These are phyloP conservation scores for Pythium pyrilobum DNA, from an alignment of 352 stramenopile genomes.

Conservation along the genomic window DNA sequence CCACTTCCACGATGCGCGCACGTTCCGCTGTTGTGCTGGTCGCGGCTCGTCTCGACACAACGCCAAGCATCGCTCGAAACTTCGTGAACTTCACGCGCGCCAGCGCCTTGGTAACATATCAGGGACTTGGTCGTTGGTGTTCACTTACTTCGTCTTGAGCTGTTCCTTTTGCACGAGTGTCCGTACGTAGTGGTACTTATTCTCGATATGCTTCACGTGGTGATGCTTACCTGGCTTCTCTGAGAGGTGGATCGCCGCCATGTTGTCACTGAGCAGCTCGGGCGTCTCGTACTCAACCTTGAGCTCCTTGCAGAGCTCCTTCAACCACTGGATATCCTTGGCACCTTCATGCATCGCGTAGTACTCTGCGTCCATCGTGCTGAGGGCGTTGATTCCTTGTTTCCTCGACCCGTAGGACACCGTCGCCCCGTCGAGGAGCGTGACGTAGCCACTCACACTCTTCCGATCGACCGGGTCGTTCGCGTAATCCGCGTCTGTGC, in stretches of 20 bases:
- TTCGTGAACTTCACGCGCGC: slow-evolving; percentile 12
- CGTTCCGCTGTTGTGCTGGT: not conserved
- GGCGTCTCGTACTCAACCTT: slow-evolving; percentile 3
- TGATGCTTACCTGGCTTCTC: slow-evolving; percentile 21
- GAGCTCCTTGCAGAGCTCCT: slow-evolving; percentile 12
- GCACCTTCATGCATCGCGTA: slow-evolving; percentile 18
- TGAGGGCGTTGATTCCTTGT: slow-evolving; percentile 22
- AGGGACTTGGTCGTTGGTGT: slow-evolving; percentile 19
- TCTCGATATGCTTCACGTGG: slow-evolving; percentile 22
- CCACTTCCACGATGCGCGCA: not conserved
- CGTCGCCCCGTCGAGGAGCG: slow-evolving; percentile 13
- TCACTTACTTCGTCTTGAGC: not conserved
- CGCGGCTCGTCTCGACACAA: not conserved
- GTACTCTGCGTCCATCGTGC: slow-evolving; percentile 26
- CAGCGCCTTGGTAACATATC: slow-evolving; percentile 26
- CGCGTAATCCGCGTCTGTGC: slow-evolving; percentile 21
- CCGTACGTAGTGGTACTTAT: slow-evolving; percentile 20
- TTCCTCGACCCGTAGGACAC: slow-evolving; percentile 25
- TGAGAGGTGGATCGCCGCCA: slow-evolving; percentile 9
- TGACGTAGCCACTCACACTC: slow-evolving; percentile 23
- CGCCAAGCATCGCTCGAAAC: slow-evolving; percentile 13
- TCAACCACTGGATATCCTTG: slow-evolving; percentile 19
- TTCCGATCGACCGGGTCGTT: slow-evolving; percentile 17
- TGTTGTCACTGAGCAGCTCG: slow-evolving; percentile 18
- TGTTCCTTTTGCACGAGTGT: slow-evolving; percentile 1